These are phyloP conservation scores for Pachysandra terminalis DNA, from an alignment of 164 flowering plant genomes.

Conservation along the genomic window DNA sequence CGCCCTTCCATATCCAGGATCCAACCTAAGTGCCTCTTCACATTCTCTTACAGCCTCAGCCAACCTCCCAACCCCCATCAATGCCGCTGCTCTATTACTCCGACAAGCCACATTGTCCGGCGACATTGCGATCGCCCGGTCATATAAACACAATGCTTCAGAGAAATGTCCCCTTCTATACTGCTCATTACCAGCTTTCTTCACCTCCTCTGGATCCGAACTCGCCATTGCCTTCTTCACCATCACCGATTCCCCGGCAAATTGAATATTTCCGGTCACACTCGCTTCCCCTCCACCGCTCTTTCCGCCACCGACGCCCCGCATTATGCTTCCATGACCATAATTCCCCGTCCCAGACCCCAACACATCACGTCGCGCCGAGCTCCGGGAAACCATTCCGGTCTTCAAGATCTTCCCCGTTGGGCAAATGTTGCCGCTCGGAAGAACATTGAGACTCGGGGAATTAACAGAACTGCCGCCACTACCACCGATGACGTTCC, in stretches of 20 bases:
- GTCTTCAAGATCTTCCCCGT: conserved; percentile 45
- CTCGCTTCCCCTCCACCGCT: not conserved
- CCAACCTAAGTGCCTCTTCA: conserved; percentile 80
- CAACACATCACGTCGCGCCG: conserved; percentile 28
- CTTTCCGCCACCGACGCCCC: conserved; percentile 19
- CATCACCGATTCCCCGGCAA: not conserved
- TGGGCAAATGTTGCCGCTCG: conserved; percentile 61
- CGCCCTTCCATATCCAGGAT: conserved; percentile 69
- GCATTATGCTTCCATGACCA: conserved; percentile 52
- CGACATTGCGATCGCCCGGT: conserved; percentile 70
- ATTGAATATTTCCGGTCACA: not conserved
- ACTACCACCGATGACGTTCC: not conserved
- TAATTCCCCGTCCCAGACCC: conserved; percentile 40
- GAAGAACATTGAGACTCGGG: conserved; percentile 37
- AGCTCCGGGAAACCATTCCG: conserved; percentile 31
- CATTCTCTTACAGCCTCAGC: conserved; percentile 80
- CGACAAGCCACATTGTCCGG: conserved; percentile 72
- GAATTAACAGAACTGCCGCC: conserved; percentile 33
- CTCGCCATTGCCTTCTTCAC: not conserved
- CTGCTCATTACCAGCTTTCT: conserved; percentile 41
- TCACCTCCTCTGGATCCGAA: conserved; percentile 70
- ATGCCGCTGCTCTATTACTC: conserved; percentile 80
- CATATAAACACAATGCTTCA: conserved; percentile 79
- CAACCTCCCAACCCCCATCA: conserved; percentile 68
- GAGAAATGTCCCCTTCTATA: conserved; percentile 45